Conservation (phyloP, 1,284 basidiomycete genomes). For the Moniliophthora roreri region DNA sequence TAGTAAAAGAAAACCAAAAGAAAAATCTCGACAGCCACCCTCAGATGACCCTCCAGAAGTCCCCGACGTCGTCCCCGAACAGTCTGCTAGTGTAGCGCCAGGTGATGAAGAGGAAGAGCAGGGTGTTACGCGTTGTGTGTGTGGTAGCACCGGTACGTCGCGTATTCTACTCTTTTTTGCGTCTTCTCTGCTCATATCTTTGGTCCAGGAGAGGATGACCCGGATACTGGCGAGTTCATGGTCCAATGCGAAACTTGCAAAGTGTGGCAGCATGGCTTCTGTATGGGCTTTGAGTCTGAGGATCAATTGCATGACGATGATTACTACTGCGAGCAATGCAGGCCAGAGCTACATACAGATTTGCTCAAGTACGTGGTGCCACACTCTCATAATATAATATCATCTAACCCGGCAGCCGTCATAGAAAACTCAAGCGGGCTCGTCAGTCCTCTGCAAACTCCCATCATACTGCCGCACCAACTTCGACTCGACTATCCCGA, state of each 20-base stretch:
- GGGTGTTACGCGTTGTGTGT: conserved; percentile 92
- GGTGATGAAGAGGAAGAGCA: conserved; percentile 67
- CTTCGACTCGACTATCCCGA: conserved; percentile 61
- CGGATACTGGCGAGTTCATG: conserved; percentile 88
- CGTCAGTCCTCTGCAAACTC: conserved; percentile 66
- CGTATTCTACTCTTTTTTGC: conserved; percentile 12
- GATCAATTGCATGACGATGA: conserved; percentile 78
- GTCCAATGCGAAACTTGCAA: conserved; percentile 97
- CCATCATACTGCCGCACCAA: conserved; percentile 39
- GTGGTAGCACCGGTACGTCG: conserved; percentile 81
- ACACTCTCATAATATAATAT: conserved; percentile 11
- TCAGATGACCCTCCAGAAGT: conserved; percentile 39
- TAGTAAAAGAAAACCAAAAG: conserved; percentile 56
- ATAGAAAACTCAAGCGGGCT: conserved; percentile 62
- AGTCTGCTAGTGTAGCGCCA: conserved; percentile 31
- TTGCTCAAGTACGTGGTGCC: conserved; percentile 63
- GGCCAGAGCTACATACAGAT: conserved; percentile 82
- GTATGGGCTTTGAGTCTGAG: conserved; percentile 91
- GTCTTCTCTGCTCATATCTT: conserved; percentile 22
- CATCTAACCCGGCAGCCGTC: conserved; percentile 16
- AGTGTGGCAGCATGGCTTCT: conserved; percentile 97
- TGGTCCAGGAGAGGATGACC: conserved; percentile 68
- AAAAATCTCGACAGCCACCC: conserved; percentile 31
- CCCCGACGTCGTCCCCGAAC: conserved; percentile 30
- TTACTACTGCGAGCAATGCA: conserved; percentile 94